Conservation (phyloP, 2,329 filamentous ascomycete genomes). For the Neonectria faginata region DNA sequence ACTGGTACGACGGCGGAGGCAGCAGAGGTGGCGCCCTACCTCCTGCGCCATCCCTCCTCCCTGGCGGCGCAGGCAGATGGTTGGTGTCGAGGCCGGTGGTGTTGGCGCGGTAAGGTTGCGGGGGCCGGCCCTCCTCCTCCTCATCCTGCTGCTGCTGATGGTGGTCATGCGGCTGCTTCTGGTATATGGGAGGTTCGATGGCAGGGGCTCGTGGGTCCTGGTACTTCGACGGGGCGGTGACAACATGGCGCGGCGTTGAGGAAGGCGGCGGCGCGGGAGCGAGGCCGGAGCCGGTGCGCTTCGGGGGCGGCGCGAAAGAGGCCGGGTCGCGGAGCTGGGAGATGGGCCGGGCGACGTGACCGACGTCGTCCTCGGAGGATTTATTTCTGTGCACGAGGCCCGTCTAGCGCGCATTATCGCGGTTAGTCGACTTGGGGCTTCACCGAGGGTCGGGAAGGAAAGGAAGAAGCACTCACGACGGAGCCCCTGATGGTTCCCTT, state of each 20-base stretch:
- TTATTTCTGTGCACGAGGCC: slow-evolving; percentile 59
- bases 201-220: slow-evolving; percentile 45
- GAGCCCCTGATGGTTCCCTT: slow-evolving; percentile 56
- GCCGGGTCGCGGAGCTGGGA: slow-evolving; percentile 79
- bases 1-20: slow-evolving; percentile 48
- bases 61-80: slow-evolving; percentile 78
- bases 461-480: slow-evolving; percentile 52
- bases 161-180: slow-evolving; percentile 24
- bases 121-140: slow-evolving; percentile 57
- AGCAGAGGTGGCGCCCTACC: slow-evolving; percentile 48
- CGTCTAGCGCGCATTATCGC: slow-evolving; percentile 50
- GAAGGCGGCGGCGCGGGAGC: slow-evolving; percentile 43
- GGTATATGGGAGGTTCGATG: slow-evolving; percentile 29
- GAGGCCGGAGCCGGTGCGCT: slow-evolving; percentile 59
- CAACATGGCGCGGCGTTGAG: slow-evolving; percentile 43
- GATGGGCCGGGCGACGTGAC: slow-evolving; percentile 69
- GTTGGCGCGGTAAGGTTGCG: slow-evolving; percentile 75
- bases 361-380: slow-evolving; percentile 40
- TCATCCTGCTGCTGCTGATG: slow-evolving; percentile 26
- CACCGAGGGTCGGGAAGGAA: slow-evolving; percentile 2
- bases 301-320: slow-evolving; percentile 85
- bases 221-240: slow-evolving; percentile 50
- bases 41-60: slow-evolving; percentile 59
- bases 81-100: slow-evolving; percentile 78
- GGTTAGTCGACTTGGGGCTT: neutral